Percentiles rank a stretch among this genome's conserved stretches.
These are phyloP conservation scores for Colletotrichum trifolii DNA, from an alignment of 2,329 filamentous ascomycete species.

Conservation along the genomic window DNA sequence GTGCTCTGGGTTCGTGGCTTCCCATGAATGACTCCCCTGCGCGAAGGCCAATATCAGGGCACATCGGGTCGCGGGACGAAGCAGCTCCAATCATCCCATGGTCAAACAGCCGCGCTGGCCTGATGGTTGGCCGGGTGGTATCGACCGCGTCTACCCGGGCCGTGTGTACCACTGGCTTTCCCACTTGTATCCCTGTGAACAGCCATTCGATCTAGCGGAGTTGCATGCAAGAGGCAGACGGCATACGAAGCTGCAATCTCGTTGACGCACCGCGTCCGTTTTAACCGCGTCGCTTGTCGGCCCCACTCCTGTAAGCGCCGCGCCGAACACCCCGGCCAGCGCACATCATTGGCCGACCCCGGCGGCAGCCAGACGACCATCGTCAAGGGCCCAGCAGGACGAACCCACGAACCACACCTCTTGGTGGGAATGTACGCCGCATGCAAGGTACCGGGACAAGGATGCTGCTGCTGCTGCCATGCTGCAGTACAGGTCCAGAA, in stretches of 20 bases:
- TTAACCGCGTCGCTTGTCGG: constrained; percentile 35
- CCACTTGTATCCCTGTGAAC: too few species aligned
- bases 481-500: constrained; percentile 13
- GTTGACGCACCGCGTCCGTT: neutral
- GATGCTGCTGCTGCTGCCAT: neutral
- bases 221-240: too few species aligned
- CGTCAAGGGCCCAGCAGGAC: neutral
- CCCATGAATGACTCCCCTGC: neutral
- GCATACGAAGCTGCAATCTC: too few species aligned
- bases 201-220: too few species aligned
- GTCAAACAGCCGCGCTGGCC: constrained; percentile 24
- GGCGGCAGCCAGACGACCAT: constrained; percentile 23
- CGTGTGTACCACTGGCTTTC: too few species aligned
- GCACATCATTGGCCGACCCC: constrained; percentile 24
- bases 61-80: constrained; percentile 3
- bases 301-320: constrained; percentile 33
- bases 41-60: neutral
- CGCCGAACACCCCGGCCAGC: constrained; percentile 23
- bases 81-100: constrained; percentile 33
- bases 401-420: neutral
- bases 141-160: constrained; percentile 6
- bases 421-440: neutral
- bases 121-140: neutral
- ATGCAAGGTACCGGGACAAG: constrained; percentile 13
- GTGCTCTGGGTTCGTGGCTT: neutral